phyloP scores from a whole-genome alignment of 2,329 filamentous ascomycete genomes.

The Harringtonia lauricola region DNA sequence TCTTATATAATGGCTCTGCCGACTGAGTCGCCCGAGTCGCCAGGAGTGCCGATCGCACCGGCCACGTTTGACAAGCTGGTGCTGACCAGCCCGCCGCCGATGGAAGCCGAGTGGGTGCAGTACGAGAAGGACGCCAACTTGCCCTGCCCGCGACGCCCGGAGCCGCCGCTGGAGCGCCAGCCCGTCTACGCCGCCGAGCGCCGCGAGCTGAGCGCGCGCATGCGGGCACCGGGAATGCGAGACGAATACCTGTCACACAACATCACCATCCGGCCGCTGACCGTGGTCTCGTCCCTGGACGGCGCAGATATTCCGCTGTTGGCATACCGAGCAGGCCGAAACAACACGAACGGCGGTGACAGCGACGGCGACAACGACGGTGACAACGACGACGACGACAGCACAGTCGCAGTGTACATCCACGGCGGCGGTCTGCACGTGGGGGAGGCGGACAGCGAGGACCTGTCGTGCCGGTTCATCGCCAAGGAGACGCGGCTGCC shows the following conservation, averaged over 20 bases:
- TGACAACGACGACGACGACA: not conserved
- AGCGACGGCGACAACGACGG: not conserved
- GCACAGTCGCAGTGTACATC: slow-evolving; percentile 29
- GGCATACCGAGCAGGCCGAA: slow-evolving; percentile 17
- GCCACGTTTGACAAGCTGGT: no score
- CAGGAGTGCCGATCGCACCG: no score
- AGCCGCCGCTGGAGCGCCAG: slow-evolving; percentile 23
- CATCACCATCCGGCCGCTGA: slow-evolving; percentile 18
- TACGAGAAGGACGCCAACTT: slow-evolving; percentile 23
- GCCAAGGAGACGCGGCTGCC: slow-evolving; percentile 17
- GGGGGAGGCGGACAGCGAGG: slow-evolving; percentile 37
- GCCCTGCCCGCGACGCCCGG: slow-evolving; percentile 12
- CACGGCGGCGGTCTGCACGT: slow-evolving; percentile 36
- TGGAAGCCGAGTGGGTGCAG: slow-evolving; percentile 28
- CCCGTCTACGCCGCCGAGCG: slow-evolving; percentile 29
- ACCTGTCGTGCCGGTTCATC: slow-evolving; percentile 33
- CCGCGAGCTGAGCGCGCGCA: slow-evolving; percentile 22
- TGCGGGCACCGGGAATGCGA: slow-evolving; percentile 23
- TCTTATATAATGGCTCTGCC: no score
- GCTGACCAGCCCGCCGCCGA: slow-evolving; percentile 22
- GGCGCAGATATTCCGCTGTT: slow-evolving; percentile 24
- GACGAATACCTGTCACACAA: slow-evolving; percentile 25
- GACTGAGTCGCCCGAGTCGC: no score
- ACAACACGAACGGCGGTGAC: slow-evolving; percentile 5
- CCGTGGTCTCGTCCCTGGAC: slow-evolving; percentile 22